Evolutionary conservation across 1,284 basidiomycete genomes (phyloP).

Genomic region (Porogramme epimiltina): DNA sequence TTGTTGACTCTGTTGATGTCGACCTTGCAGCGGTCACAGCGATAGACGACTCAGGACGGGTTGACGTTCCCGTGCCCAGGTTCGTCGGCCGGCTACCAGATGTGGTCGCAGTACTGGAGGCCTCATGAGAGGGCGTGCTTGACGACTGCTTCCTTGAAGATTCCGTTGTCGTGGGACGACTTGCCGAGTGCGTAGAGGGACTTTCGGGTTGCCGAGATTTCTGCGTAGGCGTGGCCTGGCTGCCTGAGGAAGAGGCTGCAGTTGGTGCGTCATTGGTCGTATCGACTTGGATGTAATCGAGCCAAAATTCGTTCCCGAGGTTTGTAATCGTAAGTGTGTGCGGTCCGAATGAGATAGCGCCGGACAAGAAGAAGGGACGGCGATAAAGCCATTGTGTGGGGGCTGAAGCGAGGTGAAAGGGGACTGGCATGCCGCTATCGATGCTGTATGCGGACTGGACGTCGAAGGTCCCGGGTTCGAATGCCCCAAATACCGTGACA

Average conservation of each 20-base stretch:
- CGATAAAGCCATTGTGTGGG: not conserved
- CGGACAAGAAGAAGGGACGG: conserved; percentile 1
- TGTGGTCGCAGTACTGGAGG: not conserved
- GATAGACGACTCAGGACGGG: too few species aligned
- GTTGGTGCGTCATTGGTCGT: too few species aligned
- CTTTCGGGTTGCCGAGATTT: too few species aligned
- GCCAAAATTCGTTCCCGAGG: conserved; percentile 9
- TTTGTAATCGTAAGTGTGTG: conserved; percentile 4
- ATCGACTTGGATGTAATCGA: not conserved
- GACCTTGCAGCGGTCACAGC: too few species aligned
- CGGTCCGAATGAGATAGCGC: not conserved
- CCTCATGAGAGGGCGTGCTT: not conserved
- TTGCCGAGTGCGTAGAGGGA: too few species aligned
- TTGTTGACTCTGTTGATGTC: too few species aligned
- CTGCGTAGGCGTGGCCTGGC: too few species aligned
- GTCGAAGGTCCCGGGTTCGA: conserved; percentile 1
- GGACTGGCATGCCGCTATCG: not conserved
- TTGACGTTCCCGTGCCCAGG: too few species aligned
- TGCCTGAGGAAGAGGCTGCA: too few species aligned
- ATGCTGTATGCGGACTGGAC: conserved; percentile 1
- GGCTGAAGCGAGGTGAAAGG: not conserved
- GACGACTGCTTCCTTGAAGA: not conserved
- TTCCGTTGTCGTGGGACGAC: too few species aligned
- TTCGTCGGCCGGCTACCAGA: not conserved
- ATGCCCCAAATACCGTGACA: not conserved